Evolutionary conservation across 768 basidiomycete genomes (phyloP).

Genomic region (Amanita pallidorosea): DNA sequence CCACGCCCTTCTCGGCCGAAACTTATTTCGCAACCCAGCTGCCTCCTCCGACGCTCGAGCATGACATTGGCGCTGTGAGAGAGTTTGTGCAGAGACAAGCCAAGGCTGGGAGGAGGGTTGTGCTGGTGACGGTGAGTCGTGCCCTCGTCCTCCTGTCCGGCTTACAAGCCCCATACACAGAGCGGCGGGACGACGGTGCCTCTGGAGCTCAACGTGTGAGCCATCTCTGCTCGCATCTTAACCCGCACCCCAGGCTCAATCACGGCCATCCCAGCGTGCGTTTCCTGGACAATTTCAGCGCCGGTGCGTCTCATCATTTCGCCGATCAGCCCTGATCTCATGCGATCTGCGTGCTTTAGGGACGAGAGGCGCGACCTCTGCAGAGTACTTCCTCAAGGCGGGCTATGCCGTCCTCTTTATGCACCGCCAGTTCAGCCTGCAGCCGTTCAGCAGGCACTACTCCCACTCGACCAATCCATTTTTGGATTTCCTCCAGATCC

Average conservation of each 20-base stretch:
- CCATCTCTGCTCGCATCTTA: slow-evolving; percentile 8
- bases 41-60: slow-evolving; percentile 62
- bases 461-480: slow-evolving; percentile 98
- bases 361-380: slow-evolving; percentile 93
- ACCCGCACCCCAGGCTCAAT: background rate
- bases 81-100: slow-evolving; percentile 65
- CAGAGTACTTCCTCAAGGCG: slow-evolving; percentile 91
- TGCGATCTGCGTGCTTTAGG: slow-evolving; percentile 31
- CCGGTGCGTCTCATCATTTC: slow-evolving; percentile 43
- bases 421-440: slow-evolving; percentile 95
- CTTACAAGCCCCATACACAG: slow-evolving; percentile 25
- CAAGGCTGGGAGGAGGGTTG: slow-evolving; percentile 60
- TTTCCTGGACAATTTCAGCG: slow-evolving; percentile 98
- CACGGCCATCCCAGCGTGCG: slow-evolving; percentile 59
- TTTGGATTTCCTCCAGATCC: slow-evolving; percentile 83
- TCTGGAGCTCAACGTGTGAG: slow-evolving; percentile 98
- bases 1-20: slow-evolving; percentile 67
- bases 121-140: slow-evolving; percentile 80
- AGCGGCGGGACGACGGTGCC: slow-evolving; percentile 98
- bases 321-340: background rate
- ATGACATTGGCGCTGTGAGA: slow-evolving; percentile 52
- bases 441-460: slow-evolving; percentile 96
- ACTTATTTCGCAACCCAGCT: slow-evolving; percentile 84
- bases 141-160: background rate
- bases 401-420: slow-evolving; percentile 98